Evolutionary conservation across 768 basidiomycete genomes (phyloP).

Genomic region (Tricholoma matsutake): DNA sequence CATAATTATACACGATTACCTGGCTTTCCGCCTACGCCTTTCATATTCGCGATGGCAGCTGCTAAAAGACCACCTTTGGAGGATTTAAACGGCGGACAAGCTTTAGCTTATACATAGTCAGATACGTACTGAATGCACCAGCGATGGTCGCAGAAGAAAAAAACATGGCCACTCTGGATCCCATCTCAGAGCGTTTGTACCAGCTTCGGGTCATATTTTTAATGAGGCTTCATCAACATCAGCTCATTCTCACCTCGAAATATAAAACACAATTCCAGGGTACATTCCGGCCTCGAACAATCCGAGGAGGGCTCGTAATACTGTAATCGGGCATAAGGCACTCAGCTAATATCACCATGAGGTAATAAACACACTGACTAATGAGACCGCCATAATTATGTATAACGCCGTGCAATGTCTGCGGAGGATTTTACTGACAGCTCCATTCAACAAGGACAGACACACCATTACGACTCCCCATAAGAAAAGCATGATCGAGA

Average conservation of each 20-base stretch:
- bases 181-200: slow-evolving; percentile 79
- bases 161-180: slow-evolving; percentile 68
- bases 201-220: slow-evolving; percentile 41
- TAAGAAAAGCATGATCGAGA: slow-evolving; percentile 45
- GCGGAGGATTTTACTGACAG: neutral
- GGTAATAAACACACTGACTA: slow-evolving; percentile 34
- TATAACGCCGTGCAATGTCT: slow-evolving; percentile 66
- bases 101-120: neutral
- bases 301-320: slow-evolving; percentile 61
- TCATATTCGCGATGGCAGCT: slow-evolving; percentile 66
- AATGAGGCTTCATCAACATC: neutral
- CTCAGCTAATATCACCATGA: neutral
- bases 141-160: slow-evolving; percentile 79
- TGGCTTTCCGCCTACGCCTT: slow-evolving; percentile 59
- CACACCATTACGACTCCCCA: slow-evolving; percentile 50
- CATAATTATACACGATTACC: slow-evolving; percentile 47
- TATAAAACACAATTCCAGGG: slow-evolving; percentile 59
- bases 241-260: slow-evolving; percentile 43
- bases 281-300: slow-evolving; percentile 57
- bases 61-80: slow-evolving; percentile 60
- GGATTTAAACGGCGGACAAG: neutral
- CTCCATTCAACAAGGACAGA: neutral
- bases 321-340: slow-evolving; percentile 26
- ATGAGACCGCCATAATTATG: slow-evolving; percentile 60
- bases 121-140: slow-evolving; percentile 63